phyloP scores from a whole-genome alignment of 2,329 filamentous ascomycete species.

The Fusarium anguioides region DNA sequence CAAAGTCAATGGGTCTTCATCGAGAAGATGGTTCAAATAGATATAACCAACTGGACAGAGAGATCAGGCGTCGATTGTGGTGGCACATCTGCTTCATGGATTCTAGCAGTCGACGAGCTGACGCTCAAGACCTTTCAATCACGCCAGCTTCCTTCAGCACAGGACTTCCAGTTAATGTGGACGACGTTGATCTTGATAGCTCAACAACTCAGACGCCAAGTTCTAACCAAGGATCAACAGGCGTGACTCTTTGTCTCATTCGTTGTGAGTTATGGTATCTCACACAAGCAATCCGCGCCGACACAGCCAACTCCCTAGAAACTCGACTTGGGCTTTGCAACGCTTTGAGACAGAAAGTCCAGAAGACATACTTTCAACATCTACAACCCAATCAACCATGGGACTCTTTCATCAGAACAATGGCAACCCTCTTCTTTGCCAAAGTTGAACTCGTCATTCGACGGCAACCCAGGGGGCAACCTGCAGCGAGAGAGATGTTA shows the following conservation, averaged over 20 bases:
- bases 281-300: constrained; percentile 26
- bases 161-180: constrained; percentile 55
- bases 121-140: constrained; percentile 34
- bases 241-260: constrained; percentile 37
- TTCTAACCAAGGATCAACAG: constrained; percentile 3
- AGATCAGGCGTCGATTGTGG: constrained; percentile 43
- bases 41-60: constrained; percentile 16
- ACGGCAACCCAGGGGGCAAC: neutral
- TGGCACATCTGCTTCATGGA: constrained; percentile 49
- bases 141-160: constrained; percentile 52
- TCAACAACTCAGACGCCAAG: neutral
- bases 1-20: constrained; percentile 38
- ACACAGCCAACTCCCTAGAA: constrained; percentile 7
- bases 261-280: constrained; percentile 47
- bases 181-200: constrained; percentile 47
- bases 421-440: constrained; percentile 43
- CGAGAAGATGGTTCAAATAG: neutral
- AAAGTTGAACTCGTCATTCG: constrained; percentile 44
- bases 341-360: constrained; percentile 18
- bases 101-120: constrained; percentile 27
- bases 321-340: constrained; percentile 23
- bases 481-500: neutral
- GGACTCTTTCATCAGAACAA: constrained; percentile 33
- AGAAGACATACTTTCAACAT: constrained; percentile 18
- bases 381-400: constrained; percentile 15